A percentile compares a stretch with the other conserved stretches of the same genome.
phyloP scores from a whole-genome alignment of 2,329 filamentous ascomycete genomes.

The Nannizzia gypsea region DNA sequence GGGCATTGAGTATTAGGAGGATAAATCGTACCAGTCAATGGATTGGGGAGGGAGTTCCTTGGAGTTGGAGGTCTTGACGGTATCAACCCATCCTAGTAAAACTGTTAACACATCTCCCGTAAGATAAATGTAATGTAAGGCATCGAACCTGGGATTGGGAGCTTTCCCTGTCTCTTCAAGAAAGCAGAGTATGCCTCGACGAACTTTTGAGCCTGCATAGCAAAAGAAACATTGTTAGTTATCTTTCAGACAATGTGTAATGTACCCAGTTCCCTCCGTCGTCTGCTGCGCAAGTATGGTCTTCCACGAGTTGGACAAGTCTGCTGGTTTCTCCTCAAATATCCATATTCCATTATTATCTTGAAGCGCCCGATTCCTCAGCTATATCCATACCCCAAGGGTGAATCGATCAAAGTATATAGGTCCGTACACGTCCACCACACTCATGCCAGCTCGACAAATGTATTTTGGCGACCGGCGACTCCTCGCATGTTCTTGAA shows the following conservation, averaged over 20 bases:
- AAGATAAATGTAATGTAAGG: constrained; percentile 7
- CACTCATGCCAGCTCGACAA: background rate
- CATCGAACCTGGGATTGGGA: constrained; percentile 55
- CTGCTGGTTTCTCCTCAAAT: no score
- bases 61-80: constrained; percentile 92
- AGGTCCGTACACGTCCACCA: background rate
- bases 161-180: constrained; percentile 60
- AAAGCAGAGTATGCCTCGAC: constrained; percentile 56
- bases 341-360: background rate
- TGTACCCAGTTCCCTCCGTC: background rate
- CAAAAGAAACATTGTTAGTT: constrained; percentile 8
- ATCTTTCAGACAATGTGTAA: background rate
- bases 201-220: constrained; percentile 52
- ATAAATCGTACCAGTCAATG: constrained; percentile 75
- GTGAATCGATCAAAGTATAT: background rate
- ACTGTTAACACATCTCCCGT: background rate
- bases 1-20: background rate
- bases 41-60: constrained; percentile 98
- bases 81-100: constrained; percentile 83
- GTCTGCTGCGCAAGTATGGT: background rate
- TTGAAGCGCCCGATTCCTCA: background rate
- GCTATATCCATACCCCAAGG: background rate
- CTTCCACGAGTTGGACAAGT: background rate
- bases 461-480: background rate
- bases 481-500: background rate